phyloP scores from a whole-genome alignment of 768 basidiomycete species.

The Termitomyces sp. region DNA sequence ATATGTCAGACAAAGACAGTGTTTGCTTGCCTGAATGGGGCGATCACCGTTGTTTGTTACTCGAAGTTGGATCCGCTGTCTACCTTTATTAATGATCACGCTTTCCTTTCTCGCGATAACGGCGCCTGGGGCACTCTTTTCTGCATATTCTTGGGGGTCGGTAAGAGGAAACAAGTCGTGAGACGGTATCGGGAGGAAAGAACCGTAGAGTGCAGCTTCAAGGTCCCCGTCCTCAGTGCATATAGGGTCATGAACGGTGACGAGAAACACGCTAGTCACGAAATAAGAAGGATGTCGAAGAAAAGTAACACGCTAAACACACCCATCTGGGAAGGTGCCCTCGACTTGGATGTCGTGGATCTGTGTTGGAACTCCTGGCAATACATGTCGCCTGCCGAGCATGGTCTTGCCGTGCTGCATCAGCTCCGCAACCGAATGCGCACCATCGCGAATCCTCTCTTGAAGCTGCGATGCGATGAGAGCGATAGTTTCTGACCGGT shows the following conservation, averaged over 20 bases:
- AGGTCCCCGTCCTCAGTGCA: conserved; percentile 79
- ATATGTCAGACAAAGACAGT: neutral
- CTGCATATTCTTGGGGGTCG: conserved; percentile 42
- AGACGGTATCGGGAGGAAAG: conserved; percentile 81
- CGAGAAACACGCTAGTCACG: conserved; percentile 73
- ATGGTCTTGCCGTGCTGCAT: conserved; percentile 91
- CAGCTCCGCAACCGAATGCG: conserved; percentile 78
- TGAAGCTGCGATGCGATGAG: conserved; percentile 91
- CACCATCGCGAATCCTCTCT: conserved; percentile 90
- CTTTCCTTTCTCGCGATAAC: conserved; percentile 58
- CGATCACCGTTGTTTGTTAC: conserved; percentile 92
- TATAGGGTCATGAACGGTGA: conserved; percentile 94
- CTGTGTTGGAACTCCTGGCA: conserved; percentile 68
- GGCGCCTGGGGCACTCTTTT: conserved; percentile 65
- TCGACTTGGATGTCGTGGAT: conserved; percentile 92
- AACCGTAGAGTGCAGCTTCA: conserved; percentile 85
- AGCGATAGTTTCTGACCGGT: conserved; percentile 82
- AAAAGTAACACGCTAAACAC: conserved; percentile 10
- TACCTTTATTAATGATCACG: conserved; percentile 72
- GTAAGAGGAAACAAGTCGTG: conserved; percentile 56
- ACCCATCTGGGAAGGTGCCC: conserved; percentile 89
- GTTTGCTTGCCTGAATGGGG: conserved; percentile 73
- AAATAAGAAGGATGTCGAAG: conserved; percentile 4
- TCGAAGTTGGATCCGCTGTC: conserved; percentile 59
- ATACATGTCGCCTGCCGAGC: conserved; percentile 84